These are phyloP conservation scores for Fusarium albosuccineum DNA, from an alignment of 2,329 filamentous ascomycete species.

Conservation along the genomic window DNA sequence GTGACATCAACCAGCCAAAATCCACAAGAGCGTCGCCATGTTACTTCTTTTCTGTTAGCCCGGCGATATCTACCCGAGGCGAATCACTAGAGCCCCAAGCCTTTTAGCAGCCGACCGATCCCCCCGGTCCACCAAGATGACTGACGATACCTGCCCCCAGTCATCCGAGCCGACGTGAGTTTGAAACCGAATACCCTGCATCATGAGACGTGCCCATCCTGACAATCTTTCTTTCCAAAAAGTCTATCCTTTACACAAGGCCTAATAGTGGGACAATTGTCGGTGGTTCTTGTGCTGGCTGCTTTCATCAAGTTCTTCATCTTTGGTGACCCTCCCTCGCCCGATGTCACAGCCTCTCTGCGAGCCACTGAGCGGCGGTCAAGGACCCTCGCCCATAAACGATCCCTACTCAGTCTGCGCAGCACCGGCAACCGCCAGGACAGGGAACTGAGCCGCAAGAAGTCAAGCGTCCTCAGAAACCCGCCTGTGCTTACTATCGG, in stretches of 20 bases:
- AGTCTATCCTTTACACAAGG: slow-evolving; percentile 94
- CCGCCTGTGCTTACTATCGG: slow-evolving; percentile 86
- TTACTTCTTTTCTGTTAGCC: not conserved
- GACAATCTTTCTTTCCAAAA: not conserved
- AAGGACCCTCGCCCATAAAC: slow-evolving; percentile 80
- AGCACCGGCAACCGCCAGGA: slow-evolving; percentile 57
- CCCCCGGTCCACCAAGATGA: slow-evolving; percentile 48
- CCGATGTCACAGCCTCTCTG: slow-evolving; percentile 82
- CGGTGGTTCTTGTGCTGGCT: slow-evolving; percentile 89
- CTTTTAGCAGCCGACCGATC: slow-evolving; percentile 1
- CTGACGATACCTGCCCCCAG: slow-evolving; percentile 57
- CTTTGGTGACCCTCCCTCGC: slow-evolving; percentile 90
- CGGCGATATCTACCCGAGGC: not conserved
- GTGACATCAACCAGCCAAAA: slow-evolving; percentile 34
- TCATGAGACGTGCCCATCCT: slow-evolving; percentile 18
- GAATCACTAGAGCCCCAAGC: not conserved
- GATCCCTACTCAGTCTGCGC: slow-evolving; percentile 75
- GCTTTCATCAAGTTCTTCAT: slow-evolving; percentile 99
- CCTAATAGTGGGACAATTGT: slow-evolving; percentile 92
- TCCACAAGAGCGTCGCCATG: slow-evolving; percentile 17
- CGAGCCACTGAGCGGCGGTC: slow-evolving; percentile 81
- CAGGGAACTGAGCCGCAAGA: slow-evolving; percentile 70
- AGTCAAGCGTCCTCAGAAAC: slow-evolving; percentile 79
- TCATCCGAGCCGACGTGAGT: slow-evolving; percentile 62
- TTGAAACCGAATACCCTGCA: slow-evolving; percentile 14